phyloP scores from a whole-genome alignment of 2,329 filamentous ascomycete genomes.

The Reticulascus tulasneorum region DNA sequence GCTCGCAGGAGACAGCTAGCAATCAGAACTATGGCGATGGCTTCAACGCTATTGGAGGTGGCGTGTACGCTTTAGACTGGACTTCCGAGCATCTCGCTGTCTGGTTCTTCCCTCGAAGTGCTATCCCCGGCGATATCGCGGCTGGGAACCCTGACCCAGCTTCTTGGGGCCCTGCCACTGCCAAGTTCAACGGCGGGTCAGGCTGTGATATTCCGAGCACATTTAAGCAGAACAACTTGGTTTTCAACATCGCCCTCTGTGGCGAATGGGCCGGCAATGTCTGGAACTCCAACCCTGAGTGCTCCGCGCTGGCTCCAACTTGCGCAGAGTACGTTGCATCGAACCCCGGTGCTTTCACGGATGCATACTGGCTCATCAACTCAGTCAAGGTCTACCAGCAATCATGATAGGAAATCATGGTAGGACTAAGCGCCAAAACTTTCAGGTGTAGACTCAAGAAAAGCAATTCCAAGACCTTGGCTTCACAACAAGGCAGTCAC shows the following conservation, averaged over 20 bases:
- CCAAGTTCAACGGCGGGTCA: slow-evolving; percentile 61
- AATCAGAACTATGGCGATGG: slow-evolving; percentile 58
- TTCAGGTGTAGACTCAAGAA: too few species aligned
- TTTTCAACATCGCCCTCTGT: slow-evolving; percentile 83
- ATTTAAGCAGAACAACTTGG: slow-evolving; percentile 71
- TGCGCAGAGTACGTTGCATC: slow-evolving; percentile 70
- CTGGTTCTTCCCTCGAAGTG: slow-evolving; percentile 73
- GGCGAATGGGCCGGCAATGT: slow-evolving; percentile 78
- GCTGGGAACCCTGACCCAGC: slow-evolving; percentile 58
- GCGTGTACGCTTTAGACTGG: slow-evolving; percentile 75
- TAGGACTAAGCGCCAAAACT: too few species aligned
- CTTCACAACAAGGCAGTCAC: too few species aligned
- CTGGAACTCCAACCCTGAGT: slow-evolving; percentile 57
- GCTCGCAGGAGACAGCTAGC: slow-evolving; percentile 48
- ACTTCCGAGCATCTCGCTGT: slow-evolving; percentile 66
- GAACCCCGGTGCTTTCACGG: slow-evolving; percentile 65
- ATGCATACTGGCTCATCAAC: slow-evolving; percentile 77
- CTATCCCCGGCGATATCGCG: slow-evolving; percentile 61
- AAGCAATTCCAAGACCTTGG: too few species aligned
- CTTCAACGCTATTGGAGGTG: slow-evolving; percentile 68
- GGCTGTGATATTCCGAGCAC: slow-evolving; percentile 67
- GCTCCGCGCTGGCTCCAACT: slow-evolving; percentile 54
- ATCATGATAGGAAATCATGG: too few species aligned
- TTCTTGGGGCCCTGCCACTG: slow-evolving; percentile 65
- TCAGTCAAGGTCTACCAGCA: slow-evolving; percentile 61